phyloP scores from a whole-genome alignment of 108 stramenopile genomes.

The Nitzschia inconspicua region DNA sequence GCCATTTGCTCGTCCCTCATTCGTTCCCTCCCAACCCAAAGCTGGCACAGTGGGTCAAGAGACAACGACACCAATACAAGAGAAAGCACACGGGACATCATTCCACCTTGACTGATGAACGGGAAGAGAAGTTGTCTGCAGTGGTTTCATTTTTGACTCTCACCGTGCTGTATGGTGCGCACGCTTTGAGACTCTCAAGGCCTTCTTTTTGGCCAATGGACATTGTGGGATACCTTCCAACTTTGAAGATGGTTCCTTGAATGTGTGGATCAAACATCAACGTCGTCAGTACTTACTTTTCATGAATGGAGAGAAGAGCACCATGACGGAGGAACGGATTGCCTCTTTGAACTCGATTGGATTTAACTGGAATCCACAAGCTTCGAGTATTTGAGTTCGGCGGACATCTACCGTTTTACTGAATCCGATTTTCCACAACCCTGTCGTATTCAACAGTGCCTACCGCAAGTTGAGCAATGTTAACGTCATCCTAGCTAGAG shows the following conservation, averaged over 20 bases:
- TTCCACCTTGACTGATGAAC: slow-evolving; percentile 45
- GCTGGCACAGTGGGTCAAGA: slow-evolving; percentile 44
- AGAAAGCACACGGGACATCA: slow-evolving; percentile 25
- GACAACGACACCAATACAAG: slow-evolving; percentile 46
- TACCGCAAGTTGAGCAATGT: too few relatives aligned
- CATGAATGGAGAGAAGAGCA: slow-evolving; percentile 5
- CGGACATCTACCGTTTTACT: too few relatives aligned
- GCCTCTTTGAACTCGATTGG: slow-evolving; percentile 14
- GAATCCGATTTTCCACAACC: too few relatives aligned
- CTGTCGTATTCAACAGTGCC: too few relatives aligned
- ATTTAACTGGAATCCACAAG: slow-evolving; percentile 30
- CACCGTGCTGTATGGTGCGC: slow-evolving; percentile 30
- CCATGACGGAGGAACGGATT: slow-evolving; percentile 15
- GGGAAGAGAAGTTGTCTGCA: slow-evolving; percentile 28
- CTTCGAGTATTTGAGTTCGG: too few relatives aligned
- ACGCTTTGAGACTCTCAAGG: neutral
- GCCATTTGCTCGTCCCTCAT: slow-evolving; percentile 29
- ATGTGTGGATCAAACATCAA: slow-evolving; percentile 28
- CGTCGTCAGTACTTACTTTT: slow-evolving; percentile 17
- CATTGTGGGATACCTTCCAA: too few relatives aligned
- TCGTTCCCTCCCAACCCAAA: slow-evolving; percentile 28
- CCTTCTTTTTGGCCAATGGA: too few relatives aligned
- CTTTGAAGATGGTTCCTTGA: too few relatives aligned
- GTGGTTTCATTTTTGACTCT: slow-evolving; percentile 45
- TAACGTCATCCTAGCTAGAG: too few relatives aligned